phyloP scores from a whole-genome alignment of 1,284 basidiomycete genomes.

The Cystobasidiaceae sp. region DNA sequence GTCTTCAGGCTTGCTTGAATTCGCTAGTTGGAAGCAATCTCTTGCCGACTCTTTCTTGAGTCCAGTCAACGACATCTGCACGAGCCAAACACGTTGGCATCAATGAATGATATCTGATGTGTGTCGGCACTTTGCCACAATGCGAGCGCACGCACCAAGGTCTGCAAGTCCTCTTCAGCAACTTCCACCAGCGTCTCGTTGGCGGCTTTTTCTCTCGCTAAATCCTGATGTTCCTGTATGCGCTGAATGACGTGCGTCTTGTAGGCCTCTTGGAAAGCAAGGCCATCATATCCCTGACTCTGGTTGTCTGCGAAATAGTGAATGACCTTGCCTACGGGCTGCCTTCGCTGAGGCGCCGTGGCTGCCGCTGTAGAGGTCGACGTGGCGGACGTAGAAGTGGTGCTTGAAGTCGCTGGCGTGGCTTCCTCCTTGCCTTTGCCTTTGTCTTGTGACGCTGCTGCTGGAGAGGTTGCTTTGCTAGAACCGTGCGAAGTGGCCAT shows the following conservation, averaged over 20 bases:
- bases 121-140: no score
- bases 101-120: neutral
- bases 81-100: neutral
- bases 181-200: neutral
- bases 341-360: neutral
- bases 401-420: neutral
- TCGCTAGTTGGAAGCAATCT: neutral
- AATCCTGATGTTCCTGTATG: conserved; percentile 3
- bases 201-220: neutral
- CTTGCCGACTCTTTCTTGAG: neutral
- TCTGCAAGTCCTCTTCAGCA: neutral
- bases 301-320: conserved; percentile 19
- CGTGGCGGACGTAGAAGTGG: neutral
- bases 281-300: conserved; percentile 16
- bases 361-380: neutral
- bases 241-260: neutral
- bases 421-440: conserved; percentile 17
- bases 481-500: neutral
- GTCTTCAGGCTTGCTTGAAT: neutral
- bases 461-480: conserved; percentile 5
- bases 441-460: conserved; percentile 3
- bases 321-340: conserved; percentile 16
- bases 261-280: conserved; percentile 13
- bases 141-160: conserved; percentile 11
- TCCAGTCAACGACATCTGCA: conserved; percentile 3